These are phyloP conservation scores for Sarocladium brachiariae DNA, from an alignment of 2,329 filamentous ascomycete genomes.

Conservation along the genomic window DNA sequence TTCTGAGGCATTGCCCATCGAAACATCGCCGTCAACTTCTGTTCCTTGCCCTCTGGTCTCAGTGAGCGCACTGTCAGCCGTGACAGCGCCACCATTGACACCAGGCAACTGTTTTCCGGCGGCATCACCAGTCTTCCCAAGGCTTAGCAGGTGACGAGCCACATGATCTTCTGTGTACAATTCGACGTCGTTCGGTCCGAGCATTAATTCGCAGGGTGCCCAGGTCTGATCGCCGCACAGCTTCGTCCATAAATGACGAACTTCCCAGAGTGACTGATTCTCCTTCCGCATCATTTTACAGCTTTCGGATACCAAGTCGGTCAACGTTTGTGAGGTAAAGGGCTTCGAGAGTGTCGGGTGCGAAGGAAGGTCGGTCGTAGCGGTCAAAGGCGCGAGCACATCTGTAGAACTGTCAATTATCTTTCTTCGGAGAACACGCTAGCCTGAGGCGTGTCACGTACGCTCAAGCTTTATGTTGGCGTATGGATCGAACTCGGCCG, in stretches of 20 bases:
- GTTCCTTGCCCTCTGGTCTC: background rate
- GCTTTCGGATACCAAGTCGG: slow-evolving; percentile 62
- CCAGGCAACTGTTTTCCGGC: background rate
- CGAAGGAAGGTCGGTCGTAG: slow-evolving; percentile 64
- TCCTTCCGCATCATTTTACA: slow-evolving; percentile 69
- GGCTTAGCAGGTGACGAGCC: slow-evolving; percentile 27
- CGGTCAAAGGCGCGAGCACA: slow-evolving; percentile 67
- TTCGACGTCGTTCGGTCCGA: slow-evolving; percentile 48
- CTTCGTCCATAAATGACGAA: slow-evolving; percentile 66
- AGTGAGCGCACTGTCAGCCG: slow-evolving; percentile 4
- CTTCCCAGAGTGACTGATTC: slow-evolving; percentile 63
- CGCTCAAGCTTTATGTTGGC: slow-evolving; percentile 64
- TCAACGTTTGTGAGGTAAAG: slow-evolving; percentile 67
- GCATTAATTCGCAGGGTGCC: slow-evolving; percentile 53
- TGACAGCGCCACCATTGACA: slow-evolving; percentile 1
- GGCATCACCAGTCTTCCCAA: slow-evolving; percentile 16
- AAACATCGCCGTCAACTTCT: slow-evolving; percentile 15
- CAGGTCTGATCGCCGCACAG: slow-evolving; percentile 69
- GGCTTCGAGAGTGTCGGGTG: slow-evolving; percentile 70
- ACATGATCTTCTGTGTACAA: slow-evolving; percentile 45
- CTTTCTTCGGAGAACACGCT: background rate
- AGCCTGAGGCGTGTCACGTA: slow-evolving; percentile 34
- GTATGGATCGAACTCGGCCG: slow-evolving; percentile 69
- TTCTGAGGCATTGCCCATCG: slow-evolving; percentile 12
- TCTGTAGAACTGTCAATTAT: slow-evolving; percentile 38